Evolutionary conservation across 257 asterid genomes (phyloP), one percentile per base, ranked within the genome.

Genomic region (Striga asiatica): DNA sequence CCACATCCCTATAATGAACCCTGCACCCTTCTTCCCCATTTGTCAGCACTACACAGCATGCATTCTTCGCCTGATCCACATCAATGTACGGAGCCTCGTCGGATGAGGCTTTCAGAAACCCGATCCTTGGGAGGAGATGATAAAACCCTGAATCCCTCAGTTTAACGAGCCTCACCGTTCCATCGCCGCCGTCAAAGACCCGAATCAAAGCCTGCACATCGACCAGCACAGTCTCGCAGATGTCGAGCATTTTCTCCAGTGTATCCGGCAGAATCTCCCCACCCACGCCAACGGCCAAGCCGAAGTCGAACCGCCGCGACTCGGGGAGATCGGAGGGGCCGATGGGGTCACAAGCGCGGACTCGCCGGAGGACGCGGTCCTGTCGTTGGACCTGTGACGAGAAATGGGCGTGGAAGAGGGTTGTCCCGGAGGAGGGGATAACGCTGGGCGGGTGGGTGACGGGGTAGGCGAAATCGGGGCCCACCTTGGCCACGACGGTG

Each of bases 1-100:
- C 93, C 61, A 51, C 75, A 18, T 78, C 73, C 74, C 72, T 43
- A 61, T 71, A 51, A 62, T 82, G 73, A 20, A 87, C 71, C 49
- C 76, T 82, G 60, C 94, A 91, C 64, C 97, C 98, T 1, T 91
- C 93, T 61, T 77, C 71, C 64, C 98, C 98, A 62, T 84, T 84
- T 7, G 98, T 87, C 60, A 91, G 92, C 68, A 91, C 83, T 50
- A 91, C 85, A 56, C 97, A 78, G 56, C 97, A 91, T 67, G 69
- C 61, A 56, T 70, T 75, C 73, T 77, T 84, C 21, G 62, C 88
- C 69, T 72, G 94, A 68, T 80, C 88, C 45, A 87, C 68, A 42
- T 76, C 86, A 54, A 87, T 60, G 69, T 68, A 91, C 31, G 74
- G 76, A 56, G 86, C 95, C 72, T 91, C 98, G 22, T 91, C 97